phyloP scores from a whole-genome alignment of 345 rosid species.

The Pugionium cornutum region DNA sequence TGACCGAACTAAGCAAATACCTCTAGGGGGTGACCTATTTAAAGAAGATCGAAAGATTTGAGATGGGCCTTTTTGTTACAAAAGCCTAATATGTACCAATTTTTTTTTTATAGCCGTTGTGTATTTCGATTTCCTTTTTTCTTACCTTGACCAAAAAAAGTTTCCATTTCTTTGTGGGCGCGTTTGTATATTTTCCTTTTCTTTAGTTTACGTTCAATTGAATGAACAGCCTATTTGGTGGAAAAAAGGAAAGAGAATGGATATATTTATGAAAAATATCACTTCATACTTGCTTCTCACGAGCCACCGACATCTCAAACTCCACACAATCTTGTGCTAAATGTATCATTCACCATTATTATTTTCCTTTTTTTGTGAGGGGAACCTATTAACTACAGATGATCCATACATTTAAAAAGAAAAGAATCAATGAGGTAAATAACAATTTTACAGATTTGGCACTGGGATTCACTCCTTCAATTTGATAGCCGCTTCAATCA shows the following conservation, averaged over 20 bases:
- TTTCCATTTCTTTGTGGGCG: neutral
- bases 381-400: conserved; percentile 23
- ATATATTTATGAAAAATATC: too few species aligned
- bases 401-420: conserved; percentile 16
- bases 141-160: too few species aligned
- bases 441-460: conserved; percentile 17
- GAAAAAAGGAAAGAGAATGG: neutral
- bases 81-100: neutral
- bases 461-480: conserved; percentile 37
- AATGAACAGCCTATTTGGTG: neutral
- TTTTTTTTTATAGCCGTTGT: neutral
- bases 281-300: too few species aligned
- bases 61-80: conserved; percentile 10
- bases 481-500: conserved; percentile 57
- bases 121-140: neutral
- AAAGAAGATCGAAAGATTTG: neutral
- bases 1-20: neutral
- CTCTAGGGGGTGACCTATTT: neutral
- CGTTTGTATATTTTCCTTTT: neutral
- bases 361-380: neutral
- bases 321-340: conserved; percentile 14
- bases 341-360: conserved; percentile 18
- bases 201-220: neutral
- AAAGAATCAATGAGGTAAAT: conserved; percentile 19
- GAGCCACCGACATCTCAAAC: neutral